Base-by-base conservation (phyloP, 371 early-diverging fungal species). In the Mucor velutinosus region DNA sequence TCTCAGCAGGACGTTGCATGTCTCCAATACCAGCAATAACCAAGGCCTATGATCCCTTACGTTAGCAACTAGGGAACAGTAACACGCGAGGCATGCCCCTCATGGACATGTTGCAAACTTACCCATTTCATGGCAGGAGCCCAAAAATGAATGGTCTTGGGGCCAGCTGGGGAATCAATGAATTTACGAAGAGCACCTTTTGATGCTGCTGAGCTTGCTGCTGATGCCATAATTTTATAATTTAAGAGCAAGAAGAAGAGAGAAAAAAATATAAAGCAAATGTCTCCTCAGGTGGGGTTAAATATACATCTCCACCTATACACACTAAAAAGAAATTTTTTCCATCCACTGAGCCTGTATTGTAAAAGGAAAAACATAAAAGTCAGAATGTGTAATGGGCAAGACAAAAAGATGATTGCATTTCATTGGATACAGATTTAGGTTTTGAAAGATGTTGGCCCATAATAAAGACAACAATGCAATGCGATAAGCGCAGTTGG, bases 1-100 rank as follows among this genome's bases (percentile, higher is more conserved):
- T 92, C 66, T 98, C 98, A 37, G 94, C 95, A 23, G 99, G 97
- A 39, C 97, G 90, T 41, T 89, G 79, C 67, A 97, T 62, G 78
- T 98, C 99, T 66, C 94, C 89, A 60, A 98, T 72, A 49, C 98
- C 98, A 51, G 73, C 73, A 45, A 97, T 94, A 66, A 93, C 73
- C 45, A 73, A 69, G 66, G 66, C 64, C 69, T 73, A 58, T 15
- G 4, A 23, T 12, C 21, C 21, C 7, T 3, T 4, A 23, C 12
- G 25, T 47, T 1, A 47, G 47, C n/a, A 43, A 6, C 51, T 0
- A 19, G 10, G 4, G 19, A 0, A 51, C 23, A 21, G 51, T 25
- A 11, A 61, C 32, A 37, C 27, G 23, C 29, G n/a, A 60, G 8
- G 1, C 15, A 43, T 32, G 17, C 19, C 32, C 10, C 35, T 30